These are phyloP conservation scores for Raphanus hybrid DNA, from an alignment of 441 rosid genomes.

Conservation along the genomic window DNA sequence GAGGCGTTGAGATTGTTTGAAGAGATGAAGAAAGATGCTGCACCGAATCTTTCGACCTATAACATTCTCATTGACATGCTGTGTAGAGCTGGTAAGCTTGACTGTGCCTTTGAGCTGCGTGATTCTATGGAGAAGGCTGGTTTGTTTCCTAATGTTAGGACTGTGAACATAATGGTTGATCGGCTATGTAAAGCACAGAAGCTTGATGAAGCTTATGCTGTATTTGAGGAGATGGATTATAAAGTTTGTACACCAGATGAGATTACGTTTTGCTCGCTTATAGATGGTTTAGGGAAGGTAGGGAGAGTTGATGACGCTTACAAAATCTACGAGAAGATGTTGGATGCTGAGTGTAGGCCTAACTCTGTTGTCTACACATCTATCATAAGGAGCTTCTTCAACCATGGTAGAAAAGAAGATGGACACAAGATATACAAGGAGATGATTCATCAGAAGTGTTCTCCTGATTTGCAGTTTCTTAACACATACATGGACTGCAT, in stretches of 20 bases:
- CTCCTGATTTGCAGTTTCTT: constrained; percentile 81
- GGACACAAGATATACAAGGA: constrained; percentile 96
- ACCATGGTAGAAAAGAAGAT: constrained; percentile 80
- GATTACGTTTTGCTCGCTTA: constrained; percentile 85
- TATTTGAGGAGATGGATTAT: constrained; percentile 78
- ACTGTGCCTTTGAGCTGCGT: constrained; percentile 65
- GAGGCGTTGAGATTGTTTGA: constrained; percentile 79
- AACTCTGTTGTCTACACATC: constrained; percentile 77
- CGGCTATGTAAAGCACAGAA: constrained; percentile 86
- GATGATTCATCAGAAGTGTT: constrained; percentile 68
- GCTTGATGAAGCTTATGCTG: constrained; percentile 79
- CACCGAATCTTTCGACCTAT: constrained; percentile 75
- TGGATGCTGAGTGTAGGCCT: constrained; percentile 67
- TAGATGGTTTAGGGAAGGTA: constrained; percentile 87
- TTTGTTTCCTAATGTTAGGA: constrained; percentile 79
- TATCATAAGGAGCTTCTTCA: constrained; percentile 84
- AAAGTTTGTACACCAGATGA: constrained; percentile 77
- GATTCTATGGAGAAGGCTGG: constrained; percentile 90
- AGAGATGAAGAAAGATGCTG: constrained; percentile 87
- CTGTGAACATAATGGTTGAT: constrained; percentile 92
- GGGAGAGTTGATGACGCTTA: constrained; percentile 92
- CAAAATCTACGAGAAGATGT: constrained; percentile 81
- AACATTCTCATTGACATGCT: constrained; percentile 84
- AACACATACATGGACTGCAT: constrained; percentile 93
- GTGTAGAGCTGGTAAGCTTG: constrained; percentile 76